Base-by-base conservation (phyloP, 257 asterid genomes). In the Salvia splendens region DNA sequence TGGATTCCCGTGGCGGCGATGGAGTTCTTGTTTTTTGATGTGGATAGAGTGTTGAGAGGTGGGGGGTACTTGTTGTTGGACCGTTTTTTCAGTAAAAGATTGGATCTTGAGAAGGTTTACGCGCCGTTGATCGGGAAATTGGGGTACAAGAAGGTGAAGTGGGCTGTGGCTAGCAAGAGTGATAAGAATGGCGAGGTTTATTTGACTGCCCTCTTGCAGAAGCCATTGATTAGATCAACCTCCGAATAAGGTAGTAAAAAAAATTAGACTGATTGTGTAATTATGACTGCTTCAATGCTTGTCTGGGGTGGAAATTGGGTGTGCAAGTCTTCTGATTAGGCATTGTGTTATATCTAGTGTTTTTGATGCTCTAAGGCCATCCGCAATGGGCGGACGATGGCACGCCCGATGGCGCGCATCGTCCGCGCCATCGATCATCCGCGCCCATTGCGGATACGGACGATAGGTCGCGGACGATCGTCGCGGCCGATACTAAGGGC, bases 151-250 rank as follows among this genome's bases (percentile, higher is more conserved):
- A 93, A 86, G 79, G 95, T 93, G 76, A 93, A 93, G 67, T 93
- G 99, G 99, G 94, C 95, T 10, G 99, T 88, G 35, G 91, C 79
- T 5, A 67, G 72, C 69, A 93, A 93, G 85, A 77, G 67, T 38
- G 97, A 93, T 85, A 90, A 90, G 89, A 88, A 88, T 78, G 95
- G 89, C 2, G 99, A 93, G 73, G 89, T 90, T 56, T 93, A 83
- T 73, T 74, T 90, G 87, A 88, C 97, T 38, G 95, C 99, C 2
- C 94, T 93, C 56, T 49, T 93, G 79, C 97, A 88, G 87, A 93
- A 93, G 88, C 99, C 99, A 3, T 35, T 84, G 80, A 77, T 75
- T 16, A 90, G 73, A 82, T 89, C 78, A 83, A 61, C 20, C 60
- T 63, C 69, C 61, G n/a, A 12, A 75, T 24, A 62, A 79, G 95